Conservation (phyloP, 805 yeast genomes). For the Zygoascus tannicola region DNA sequence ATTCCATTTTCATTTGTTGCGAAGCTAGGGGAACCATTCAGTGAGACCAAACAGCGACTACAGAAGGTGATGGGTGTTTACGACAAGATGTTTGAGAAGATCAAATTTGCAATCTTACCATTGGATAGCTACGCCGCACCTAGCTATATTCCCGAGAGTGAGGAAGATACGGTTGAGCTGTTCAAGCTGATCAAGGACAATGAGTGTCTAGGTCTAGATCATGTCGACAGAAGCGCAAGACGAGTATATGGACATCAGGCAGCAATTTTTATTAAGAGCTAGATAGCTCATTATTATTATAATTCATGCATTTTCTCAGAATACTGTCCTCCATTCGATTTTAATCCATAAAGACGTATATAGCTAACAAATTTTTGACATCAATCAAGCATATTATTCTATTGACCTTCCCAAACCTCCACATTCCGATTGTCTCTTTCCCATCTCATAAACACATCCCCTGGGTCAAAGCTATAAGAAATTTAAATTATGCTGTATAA, state of each 20-base stretch:
- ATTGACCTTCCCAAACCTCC: too few relatives aligned
- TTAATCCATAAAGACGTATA: too few relatives aligned
- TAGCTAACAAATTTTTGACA: too few relatives aligned
- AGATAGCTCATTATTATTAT: too few relatives aligned
- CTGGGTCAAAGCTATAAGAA: too few relatives aligned
- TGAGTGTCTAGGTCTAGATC: constrained; percentile 70
- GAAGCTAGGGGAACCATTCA: constrained; percentile 55
- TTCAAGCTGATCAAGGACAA: constrained; percentile 44
- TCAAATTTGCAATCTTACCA: constrained; percentile 51
- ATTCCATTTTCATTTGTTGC: constrained; percentile 74
- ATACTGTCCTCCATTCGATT: too few relatives aligned
- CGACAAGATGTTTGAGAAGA: constrained; percentile 68
- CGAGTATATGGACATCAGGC: constrained; percentile 44
- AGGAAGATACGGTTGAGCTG: constrained; percentile 46
- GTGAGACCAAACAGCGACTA: constrained; percentile 56
- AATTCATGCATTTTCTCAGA: too few relatives aligned
- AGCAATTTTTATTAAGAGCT: constrained; percentile 46
- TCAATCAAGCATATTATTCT: too few relatives aligned
- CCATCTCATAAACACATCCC: too few relatives aligned
- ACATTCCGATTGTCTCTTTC: too few relatives aligned
- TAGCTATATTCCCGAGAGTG: constrained; percentile 16
- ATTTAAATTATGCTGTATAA: constrained; percentile 19
- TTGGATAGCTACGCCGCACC: constrained; percentile 15
- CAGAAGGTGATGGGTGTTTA: constrained; percentile 66
- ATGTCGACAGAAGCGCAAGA: constrained; percentile 70